These are phyloP conservation scores for Cystofilobasidium ferigula DNA, from an alignment of 768 basidiomycete genomes.

Conservation along the genomic window DNA sequence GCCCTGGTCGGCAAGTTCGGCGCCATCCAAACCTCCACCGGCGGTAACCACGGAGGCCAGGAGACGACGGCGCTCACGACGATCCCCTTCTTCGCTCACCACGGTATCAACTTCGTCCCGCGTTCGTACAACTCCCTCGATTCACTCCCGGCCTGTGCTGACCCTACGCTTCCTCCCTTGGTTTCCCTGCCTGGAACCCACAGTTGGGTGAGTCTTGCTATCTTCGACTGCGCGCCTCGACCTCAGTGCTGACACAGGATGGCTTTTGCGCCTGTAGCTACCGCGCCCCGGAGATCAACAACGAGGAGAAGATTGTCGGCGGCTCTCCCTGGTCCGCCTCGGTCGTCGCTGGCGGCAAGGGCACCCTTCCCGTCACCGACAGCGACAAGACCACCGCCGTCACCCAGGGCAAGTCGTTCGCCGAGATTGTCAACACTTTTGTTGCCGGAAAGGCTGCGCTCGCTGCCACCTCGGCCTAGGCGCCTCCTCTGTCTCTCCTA, in stretches of 20 bases:
- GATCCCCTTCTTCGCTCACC: constrained; percentile 21
- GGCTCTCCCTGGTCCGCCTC: constrained; percentile 20
- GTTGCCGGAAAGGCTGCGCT: not conserved
- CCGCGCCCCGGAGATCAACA: not conserved
- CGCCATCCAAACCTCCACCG: constrained; percentile 4
- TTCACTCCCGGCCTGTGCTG: no score
- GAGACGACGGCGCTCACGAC: constrained; percentile 25
- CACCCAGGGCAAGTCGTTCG: constrained; percentile 2
- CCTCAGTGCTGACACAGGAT: no score
- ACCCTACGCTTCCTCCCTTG: no score
- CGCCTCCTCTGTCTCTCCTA: no score
- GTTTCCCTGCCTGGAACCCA: no score
- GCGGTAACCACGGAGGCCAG: constrained; percentile 23
- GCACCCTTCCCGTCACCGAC: constrained; percentile 20
- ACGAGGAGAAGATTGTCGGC: constrained; percentile 16
- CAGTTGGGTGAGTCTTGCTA: no score
- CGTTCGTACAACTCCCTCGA: no score
- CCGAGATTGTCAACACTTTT: not conserved
- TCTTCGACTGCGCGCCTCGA: no score
- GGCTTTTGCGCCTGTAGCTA: not conserved
- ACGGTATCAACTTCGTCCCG: constrained; percentile 1
- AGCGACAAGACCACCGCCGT: constrained; percentile 10
- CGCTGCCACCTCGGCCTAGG: no score
- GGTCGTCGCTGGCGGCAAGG: constrained; percentile 17
- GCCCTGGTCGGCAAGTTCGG: constrained; percentile 22